A percentile compares a stretch with the other conserved stretches of the same genome.
Evolutionary conservation across 768 basidiomycete genomes (phyloP).

Genomic region (Hygrocybe punicea): DNA sequence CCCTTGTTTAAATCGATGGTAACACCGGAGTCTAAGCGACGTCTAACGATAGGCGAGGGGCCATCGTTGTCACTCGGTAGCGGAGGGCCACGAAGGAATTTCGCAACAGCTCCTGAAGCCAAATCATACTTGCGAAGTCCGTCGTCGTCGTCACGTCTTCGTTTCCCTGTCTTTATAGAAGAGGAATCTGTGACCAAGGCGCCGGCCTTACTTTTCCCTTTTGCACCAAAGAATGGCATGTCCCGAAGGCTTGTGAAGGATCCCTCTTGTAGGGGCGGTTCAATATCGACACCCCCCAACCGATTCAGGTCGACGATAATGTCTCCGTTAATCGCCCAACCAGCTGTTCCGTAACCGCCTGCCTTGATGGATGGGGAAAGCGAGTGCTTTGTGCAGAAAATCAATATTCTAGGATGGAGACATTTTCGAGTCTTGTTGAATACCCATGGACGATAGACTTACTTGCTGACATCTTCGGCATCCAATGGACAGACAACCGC

Average conservation of each 20-base stretch:
- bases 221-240: conserved; percentile 49
- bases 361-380: conserved; percentile 81
- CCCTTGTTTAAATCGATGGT: background rate
- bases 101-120: conserved; percentile 54
- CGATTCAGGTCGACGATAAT: conserved; percentile 77
- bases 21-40: conserved; percentile 31
- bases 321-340: conserved; percentile 85
- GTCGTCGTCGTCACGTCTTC: conserved; percentile 55
- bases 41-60: conserved; percentile 27
- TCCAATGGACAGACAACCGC: conserved; percentile 72
- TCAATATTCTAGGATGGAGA: conserved; percentile 47
- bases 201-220: conserved; percentile 47
- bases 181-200: conserved; percentile 12
- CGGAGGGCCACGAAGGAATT: conserved; percentile 46
- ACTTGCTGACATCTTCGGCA: conserved; percentile 81
- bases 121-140: conserved; percentile 49
- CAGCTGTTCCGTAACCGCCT: conserved; percentile 88
- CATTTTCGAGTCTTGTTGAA: conserved; percentile 2
- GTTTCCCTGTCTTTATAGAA: conserved; percentile 40
- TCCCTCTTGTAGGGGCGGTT: conserved; percentile 50
- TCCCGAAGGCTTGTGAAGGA: conserved; percentile 61
- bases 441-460: conserved; percentile 25
- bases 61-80: background rate
- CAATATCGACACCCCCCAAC: conserved; percentile 65
- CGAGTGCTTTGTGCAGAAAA: conserved; percentile 67